These are phyloP conservation scores for Neofusicoccum sp. DNA, from an alignment of 2,329 filamentous ascomycete species.

Conservation along the genomic window DNA sequence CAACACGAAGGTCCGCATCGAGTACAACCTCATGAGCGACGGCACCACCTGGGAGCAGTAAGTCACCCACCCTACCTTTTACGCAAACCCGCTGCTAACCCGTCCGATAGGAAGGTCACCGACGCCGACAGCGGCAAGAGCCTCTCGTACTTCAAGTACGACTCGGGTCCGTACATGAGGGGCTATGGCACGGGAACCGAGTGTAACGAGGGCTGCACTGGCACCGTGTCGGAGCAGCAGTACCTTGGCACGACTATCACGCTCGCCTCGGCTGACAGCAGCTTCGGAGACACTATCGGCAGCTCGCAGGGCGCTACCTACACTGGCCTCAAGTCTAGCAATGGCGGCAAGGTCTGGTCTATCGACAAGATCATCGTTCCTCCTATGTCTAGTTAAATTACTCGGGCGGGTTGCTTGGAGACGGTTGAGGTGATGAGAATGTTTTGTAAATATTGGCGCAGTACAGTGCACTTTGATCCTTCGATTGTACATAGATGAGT, in stretches of 20 bases:
- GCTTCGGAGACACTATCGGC: conserved; percentile 26
- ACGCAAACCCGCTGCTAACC: neutral
- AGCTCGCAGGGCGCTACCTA: conserved; percentile 7
- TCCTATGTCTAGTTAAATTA: neutral
- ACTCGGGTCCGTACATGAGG: conserved; percentile 42
- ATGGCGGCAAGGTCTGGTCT: conserved; percentile 15
- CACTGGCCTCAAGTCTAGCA: neutral
- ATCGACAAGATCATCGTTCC: conserved; percentile 8
- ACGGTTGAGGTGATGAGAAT: too few species aligned
- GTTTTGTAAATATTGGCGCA: too few species aligned
- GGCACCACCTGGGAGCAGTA: conserved; percentile 37
- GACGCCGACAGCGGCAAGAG: conserved; percentile 39
- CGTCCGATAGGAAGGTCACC: conserved; percentile 31
- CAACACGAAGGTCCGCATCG: conserved; percentile 38
- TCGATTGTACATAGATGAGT: too few species aligned
- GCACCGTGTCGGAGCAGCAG: conserved; percentile 43
- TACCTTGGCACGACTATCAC: conserved; percentile 47
- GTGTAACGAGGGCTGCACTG: conserved; percentile 42
- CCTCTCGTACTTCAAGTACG: conserved; percentile 39
- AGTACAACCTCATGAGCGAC: conserved; percentile 31
- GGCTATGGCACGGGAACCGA: conserved; percentile 46
- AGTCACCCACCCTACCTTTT: neutral
- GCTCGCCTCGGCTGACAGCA: conserved; percentile 36
- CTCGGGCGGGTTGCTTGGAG: too few species aligned
- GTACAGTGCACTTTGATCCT: too few species aligned